Base-by-base conservation (phyloP, 202 grass and related monocot genomes). In the Cymbopogon flexuosus region DNA sequence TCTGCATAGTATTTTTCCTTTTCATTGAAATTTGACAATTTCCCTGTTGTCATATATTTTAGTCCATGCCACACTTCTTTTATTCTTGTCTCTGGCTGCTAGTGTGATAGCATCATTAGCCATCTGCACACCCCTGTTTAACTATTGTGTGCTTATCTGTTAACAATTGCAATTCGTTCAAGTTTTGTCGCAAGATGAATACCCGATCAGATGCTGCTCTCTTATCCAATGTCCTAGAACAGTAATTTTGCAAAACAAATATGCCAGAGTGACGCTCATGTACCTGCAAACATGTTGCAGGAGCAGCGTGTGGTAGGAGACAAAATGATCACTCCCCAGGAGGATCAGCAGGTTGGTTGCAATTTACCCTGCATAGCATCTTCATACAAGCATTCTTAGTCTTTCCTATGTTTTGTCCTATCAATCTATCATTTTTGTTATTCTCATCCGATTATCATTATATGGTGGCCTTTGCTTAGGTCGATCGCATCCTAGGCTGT, bases 401-500 rank as follows among this genome's bases (percentile, higher is more conserved):
- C 24, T 13, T 63, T 4, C 10, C 40, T 85, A 46, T 27, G 18
- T 21, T 14, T 70, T 87, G 29, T 72, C 27, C 35, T 23, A 40
- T 76, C 35, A 27, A 85, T 52, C 35, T 23, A 40, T 76, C 35
- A 27, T 87, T 52, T 73, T 33, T 65, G 42, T 78, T 39, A 10
- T 18, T 65, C 21, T 87, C 40, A 27, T 61, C 58, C 88, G 34
- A 85, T 88, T 79, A 84, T 84, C 62, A 24, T 49, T 64, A 31
- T 59, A 57, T 46, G 14, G 81, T 73, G 31, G 42, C 65, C 23
- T 86, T 88, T 87, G 51, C 15, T 82, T 71, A 98, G 96, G 96
- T 98, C 67, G 88, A 98, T 77, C 92, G 96, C 51, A 89, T 99
- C 77, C 73, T 93, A 47, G 96, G 96, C 29, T 95, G 96, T 79